Percentiles rank a stretch among this genome's conserved stretches.
These are phyloP conservation scores for Zanthoxylum bungeanum DNA, from an alignment of 345 rosid genomes.

Conservation along the genomic window DNA sequence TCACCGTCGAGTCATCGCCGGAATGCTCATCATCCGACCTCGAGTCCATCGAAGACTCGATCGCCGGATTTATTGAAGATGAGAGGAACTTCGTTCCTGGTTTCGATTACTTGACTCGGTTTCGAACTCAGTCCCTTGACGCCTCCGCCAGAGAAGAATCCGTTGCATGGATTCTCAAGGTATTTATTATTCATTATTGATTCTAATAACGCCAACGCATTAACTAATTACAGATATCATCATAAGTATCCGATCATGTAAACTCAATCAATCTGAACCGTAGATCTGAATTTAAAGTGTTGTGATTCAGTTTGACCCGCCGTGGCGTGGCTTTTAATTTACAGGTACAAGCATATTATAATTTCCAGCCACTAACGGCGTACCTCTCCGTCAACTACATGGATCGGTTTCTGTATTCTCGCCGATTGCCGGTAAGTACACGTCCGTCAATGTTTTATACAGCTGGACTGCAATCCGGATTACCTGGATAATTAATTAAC, in stretches of 20 bases:
- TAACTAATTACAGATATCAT: no score
- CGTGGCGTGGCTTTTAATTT: constrained; percentile 11
- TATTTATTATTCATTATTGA: no score
- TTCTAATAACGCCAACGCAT: constrained; percentile 13
- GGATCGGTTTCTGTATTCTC: constrained; percentile 82
- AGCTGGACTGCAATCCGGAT: constrained; percentile 5
- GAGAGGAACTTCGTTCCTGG: constrained; percentile 90
- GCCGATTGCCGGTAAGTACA: constrained; percentile 63
- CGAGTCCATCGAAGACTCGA: constrained; percentile 54
- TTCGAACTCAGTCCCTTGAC: constrained; percentile 66
- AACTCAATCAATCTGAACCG: background rate
- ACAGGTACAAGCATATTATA: constrained; percentile 72
- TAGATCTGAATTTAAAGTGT: constrained; percentile 9
- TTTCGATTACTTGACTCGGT: constrained; percentile 68
- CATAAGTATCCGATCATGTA: no score
- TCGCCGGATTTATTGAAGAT: constrained; percentile 63
- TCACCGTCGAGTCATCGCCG: constrained; percentile 57
- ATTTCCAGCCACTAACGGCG: constrained; percentile 88
- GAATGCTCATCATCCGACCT: constrained; percentile 66
- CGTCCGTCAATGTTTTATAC: constrained; percentile 6
- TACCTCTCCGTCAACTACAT: constrained; percentile 94
- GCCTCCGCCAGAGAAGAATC: constrained; percentile 84
- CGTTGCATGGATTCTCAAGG: constrained; percentile 98
- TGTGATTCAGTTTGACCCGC: background rate
- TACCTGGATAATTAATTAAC: constrained; percentile 8